Percentiles rank a stretch among this genome's conserved stretches.
phyloP scores from a whole-genome alignment of 1,284 basidiomycete species.

The Trametes versicolor region DNA sequence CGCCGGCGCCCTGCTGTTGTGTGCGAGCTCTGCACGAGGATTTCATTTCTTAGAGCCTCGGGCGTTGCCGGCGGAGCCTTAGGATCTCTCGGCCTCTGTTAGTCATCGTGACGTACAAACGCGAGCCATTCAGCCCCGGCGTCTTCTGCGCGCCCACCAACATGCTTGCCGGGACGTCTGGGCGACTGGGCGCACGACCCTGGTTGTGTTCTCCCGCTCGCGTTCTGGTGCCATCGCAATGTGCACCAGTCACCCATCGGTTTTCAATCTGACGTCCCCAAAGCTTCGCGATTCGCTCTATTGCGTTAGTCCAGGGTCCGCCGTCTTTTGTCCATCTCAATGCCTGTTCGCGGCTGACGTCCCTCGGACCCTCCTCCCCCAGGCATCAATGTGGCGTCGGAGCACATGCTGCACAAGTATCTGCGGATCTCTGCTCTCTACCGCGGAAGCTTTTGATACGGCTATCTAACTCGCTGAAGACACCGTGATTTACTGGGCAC shows the following conservation, averaged over 20 bases:
- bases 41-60: conserved; percentile 13
- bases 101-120: conserved; percentile 20
- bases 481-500: not conserved
- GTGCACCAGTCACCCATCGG: conserved; percentile 2
- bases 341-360: conserved; percentile 9
- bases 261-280: conserved; percentile 4
- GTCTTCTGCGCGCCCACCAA: conserved; percentile 6
- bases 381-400: conserved; percentile 21
- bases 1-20: conserved; percentile 19
- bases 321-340: conserved; percentile 4
- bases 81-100: conserved; percentile 9
- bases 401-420: conserved; percentile 18
- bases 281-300: conserved; percentile 8
- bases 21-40: conserved; percentile 15
- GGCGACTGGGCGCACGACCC: not conserved
- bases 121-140: conserved; percentile 6
- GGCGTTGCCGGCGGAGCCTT: conserved; percentile 14
- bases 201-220: not conserved
- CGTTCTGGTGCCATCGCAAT: conserved; percentile 2
- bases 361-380: not conserved
- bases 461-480: conserved; percentile 17
- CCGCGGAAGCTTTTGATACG: conserved; percentile 16
- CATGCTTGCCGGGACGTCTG: conserved; percentile 15
- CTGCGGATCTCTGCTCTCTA: conserved; percentile 1
- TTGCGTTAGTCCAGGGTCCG: conserved; percentile 12